These are phyloP conservation scores for Eutrema heterophyllum DNA, from an alignment of 345 rosid species.

Conservation along the genomic window DNA sequence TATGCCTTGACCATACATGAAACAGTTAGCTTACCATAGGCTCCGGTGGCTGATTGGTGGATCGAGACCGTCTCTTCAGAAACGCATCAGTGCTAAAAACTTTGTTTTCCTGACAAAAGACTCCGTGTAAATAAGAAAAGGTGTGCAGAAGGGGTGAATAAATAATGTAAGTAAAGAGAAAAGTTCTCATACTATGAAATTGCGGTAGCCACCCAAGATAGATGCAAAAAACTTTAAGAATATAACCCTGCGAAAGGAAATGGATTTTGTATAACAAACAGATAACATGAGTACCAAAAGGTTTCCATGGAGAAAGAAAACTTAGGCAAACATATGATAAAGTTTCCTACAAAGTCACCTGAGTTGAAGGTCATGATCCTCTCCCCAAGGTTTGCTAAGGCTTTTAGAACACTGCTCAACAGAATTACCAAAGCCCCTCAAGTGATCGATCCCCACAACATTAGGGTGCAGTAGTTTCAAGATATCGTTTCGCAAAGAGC, in stretches of 20 bases:
- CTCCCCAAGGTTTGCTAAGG: slow-evolving; percentile 89
- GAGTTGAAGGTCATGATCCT: slow-evolving; percentile 86
- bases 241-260: slow-evolving; percentile 70
- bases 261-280: slow-evolving; percentile 16
- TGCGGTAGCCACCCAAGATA: slow-evolving; percentile 95
- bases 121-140: slow-evolving; percentile 10
- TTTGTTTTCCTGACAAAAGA: slow-evolving; percentile 63
- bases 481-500: slow-evolving; percentile 71
- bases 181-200: slow-evolving; percentile 69
- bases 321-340: background rate
- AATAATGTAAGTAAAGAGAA: slow-evolving; percentile 14
- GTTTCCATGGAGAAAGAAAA: background rate
- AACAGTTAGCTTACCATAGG: slow-evolving; percentile 65
- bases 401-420: slow-evolving; percentile 48
- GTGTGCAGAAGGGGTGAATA: background rate
- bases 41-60: slow-evolving; percentile 83
- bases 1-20: slow-evolving; percentile 9
- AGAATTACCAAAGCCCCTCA: slow-evolving; percentile 53
- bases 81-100: slow-evolving; percentile 88
- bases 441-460: slow-evolving; percentile 80
- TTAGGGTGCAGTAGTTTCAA: slow-evolving; percentile 76
- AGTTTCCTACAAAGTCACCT: slow-evolving; percentile 57
- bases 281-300: slow-evolving; percentile 7
- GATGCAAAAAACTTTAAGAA: slow-evolving; percentile 93
- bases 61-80: slow-evolving; percentile 84